Evolutionary conservation across 768 basidiomycete species (phyloP).

Genomic region (Cystobasidium onofrii): DNA sequence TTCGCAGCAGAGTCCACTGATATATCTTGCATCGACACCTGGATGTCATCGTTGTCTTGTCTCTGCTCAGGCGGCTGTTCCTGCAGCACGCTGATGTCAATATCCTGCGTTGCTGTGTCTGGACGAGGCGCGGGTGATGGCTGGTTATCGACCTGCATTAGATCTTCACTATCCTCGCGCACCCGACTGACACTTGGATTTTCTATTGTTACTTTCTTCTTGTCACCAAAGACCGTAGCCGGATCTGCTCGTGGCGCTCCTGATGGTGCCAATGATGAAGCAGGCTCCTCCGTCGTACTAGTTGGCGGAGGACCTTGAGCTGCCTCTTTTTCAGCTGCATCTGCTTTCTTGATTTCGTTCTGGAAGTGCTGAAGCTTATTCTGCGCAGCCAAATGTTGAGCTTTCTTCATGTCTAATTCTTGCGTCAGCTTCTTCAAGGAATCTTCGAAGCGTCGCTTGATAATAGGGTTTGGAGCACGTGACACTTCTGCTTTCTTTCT

Average conservation of each 20-base stretch:
- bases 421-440: slow-evolving; percentile 75
- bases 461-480: slow-evolving; percentile 74
- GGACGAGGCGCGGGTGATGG: not conserved
- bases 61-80: not conserved
- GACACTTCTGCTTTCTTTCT: slow-evolving; percentile 78
- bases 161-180: not conserved
- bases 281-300: not conserved
- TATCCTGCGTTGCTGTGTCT: not conserved
- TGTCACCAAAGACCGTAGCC: slow-evolving; percentile 14
- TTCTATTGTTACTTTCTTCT: not conserved
- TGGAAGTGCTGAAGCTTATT: slow-evolving; percentile 14
- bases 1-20: not conserved
- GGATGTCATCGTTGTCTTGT: not conserved
- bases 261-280: not conserved
- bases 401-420: slow-evolving; percentile 75
- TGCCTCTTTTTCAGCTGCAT: slow-evolving; percentile 27
- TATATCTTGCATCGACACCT: not conserved
- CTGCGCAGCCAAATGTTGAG: slow-evolving; percentile 48
- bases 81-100: not conserved
- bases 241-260: not conserved
- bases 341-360: slow-evolving; percentile 28
- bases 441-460: slow-evolving; percentile 92
- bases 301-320: not conserved
- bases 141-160: not conserved
- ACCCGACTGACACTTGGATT: not conserved